Percentiles rank a stretch among this genome's conserved stretches.
Evolutionary conservation across 2,329 filamentous ascomycete species (phyloP).

Genomic region (Pyrenophora graminea): DNA sequence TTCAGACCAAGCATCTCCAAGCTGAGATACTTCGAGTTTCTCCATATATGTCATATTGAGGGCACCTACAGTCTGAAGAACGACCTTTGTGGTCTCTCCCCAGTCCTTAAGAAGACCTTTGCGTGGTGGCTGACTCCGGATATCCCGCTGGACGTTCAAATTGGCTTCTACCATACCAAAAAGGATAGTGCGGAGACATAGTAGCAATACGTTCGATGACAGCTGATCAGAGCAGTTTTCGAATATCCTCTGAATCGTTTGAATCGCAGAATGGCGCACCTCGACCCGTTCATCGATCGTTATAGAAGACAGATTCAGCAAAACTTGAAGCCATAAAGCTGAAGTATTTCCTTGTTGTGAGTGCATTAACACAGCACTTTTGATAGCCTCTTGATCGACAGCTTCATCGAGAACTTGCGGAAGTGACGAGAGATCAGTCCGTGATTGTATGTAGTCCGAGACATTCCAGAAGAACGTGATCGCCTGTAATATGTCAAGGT

Average conservation of each 20-base stretch:
- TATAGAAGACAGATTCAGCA: constrained; percentile 71
- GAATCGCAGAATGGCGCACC: constrained; percentile 83
- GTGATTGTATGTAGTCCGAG: constrained; percentile 76
- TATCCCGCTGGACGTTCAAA: constrained; percentile 29
- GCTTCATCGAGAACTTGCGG: constrained; percentile 24
- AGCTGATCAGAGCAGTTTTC: constrained; percentile 86
- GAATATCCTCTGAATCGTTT: constrained; percentile 88
- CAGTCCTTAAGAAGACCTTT: constrained; percentile 35
- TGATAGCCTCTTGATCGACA: constrained; percentile 56
- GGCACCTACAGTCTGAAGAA: constrained; percentile 47
- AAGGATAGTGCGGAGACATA: constrained; percentile 79
- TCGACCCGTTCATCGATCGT: constrained; percentile 74
- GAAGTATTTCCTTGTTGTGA: constrained; percentile 67
- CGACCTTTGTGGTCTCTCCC: constrained; percentile 48
- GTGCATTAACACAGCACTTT: constrained; percentile 62
- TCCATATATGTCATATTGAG: constrained; percentile 78
- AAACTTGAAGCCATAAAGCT: constrained; percentile 77
- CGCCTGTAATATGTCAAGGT: constrained; percentile 57
- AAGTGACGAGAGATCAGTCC: constrained; percentile 49
- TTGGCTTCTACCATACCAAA: constrained; percentile 77
- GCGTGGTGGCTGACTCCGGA: constrained; percentile 17
- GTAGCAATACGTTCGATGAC: constrained; percentile 76
- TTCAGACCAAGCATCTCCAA: constrained; percentile 75
- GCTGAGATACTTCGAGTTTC: constrained; percentile 68
- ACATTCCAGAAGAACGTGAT: constrained; percentile 96